Base-by-base conservation (phyloP, 164 flowering plant genomes). In the Sextonia rubra region DNA sequence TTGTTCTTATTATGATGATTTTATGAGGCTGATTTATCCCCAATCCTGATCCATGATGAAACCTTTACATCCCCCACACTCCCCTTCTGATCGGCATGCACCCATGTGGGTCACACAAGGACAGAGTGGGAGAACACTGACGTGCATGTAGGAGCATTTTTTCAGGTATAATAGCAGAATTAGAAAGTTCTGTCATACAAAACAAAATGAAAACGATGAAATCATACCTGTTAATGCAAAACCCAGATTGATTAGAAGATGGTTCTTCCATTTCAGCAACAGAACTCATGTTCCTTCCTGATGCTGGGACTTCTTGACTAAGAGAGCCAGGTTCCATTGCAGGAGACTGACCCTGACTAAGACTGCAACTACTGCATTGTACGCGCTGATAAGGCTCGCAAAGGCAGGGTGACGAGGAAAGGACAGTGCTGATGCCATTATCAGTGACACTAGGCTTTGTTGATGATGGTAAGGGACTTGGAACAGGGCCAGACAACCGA, bases 401-500 rank as follows among this genome's bases (percentile, higher is more conserved):
- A 20, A 86, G 77, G 68, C n/a, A n/a, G n/a, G n/a, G n/a, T n/a
- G n/a, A n/a, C n/a, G n/a, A n/a, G n/a, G n/a, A n/a, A n/a, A n/a
- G n/a, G n/a, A n/a, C n/a, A n/a, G 89, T 86, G 75, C 83, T 66
- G 76, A 88, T 83, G 77, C 90, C 81, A 64, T 76, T 76, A 70
- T 72, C 79, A 71, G 92, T 89, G 71, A 78, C 80, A 69, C 88
- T 83, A 69, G 98, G 89, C 78, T 80, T 89, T 71, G 81, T 66
- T 14, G 80, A 85, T 71, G 98, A 91, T 44, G 89, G 87, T 63
- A 97, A 88, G 71, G 80, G 78, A 78, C 84, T 84, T 67, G 81
- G 80, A 77, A 82, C 89, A 44, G 77, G 77, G 71, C 71, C 80
- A 47, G 85, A 44, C 55, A 68, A 82, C 72, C 70, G 82, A 56